Evolutionary conservation across 495 filamentous ascomycete genomes (phyloP), one percentile per base, ranked within the genome.

Genomic region (Podospora sp.): DNA sequence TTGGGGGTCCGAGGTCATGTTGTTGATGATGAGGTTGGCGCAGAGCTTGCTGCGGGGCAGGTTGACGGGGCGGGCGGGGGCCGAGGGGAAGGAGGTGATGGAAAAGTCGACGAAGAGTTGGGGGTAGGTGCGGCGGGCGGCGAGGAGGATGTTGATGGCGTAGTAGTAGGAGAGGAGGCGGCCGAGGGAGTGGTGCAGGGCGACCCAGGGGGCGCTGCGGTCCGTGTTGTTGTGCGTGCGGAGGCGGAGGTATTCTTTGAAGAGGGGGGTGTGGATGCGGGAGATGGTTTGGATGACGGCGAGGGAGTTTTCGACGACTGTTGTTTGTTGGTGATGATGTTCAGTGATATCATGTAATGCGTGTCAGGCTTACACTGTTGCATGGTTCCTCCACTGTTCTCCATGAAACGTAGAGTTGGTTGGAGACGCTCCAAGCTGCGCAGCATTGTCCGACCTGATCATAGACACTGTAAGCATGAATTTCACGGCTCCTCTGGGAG

Each of bases 51-150:
- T n/a, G 16, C 62, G 68, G 16, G 53, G 67, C 9, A 68, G 33
- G 4, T 46, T 53, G 4, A 65, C 60, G 29, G 12, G 6, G 2
- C 12, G 9, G 2, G 56, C 0, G 0, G 24, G 1, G 7, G 56
- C 14, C 4, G 72, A 74, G 1, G 70, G 70, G 1, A 74, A 49
- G 4, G 14, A 29, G 36, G 21, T 53, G 1, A 74, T 60, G n/a
- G 59, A 25, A 8, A 72, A 70, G n/a, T 68, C 60, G 20, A 64
- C 68, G 49, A 74, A 72, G 40, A 74, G 68, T 14, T 62, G 60
- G 8, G 36, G 72, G 21, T 65, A 72, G 25, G n/a, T 27, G 35
- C 62, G 29, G 1, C 68, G 68, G 9, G 68, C 66, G 0, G 25
- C 9, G 18, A 68, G 40, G 27, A 74, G 62, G 2, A 57, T 25